A percentile compares a stretch with the other conserved stretches of the same genome.
Conservation (phyloP, 352 stramenopile species). For the Phytophthora foliorum region DNA sequence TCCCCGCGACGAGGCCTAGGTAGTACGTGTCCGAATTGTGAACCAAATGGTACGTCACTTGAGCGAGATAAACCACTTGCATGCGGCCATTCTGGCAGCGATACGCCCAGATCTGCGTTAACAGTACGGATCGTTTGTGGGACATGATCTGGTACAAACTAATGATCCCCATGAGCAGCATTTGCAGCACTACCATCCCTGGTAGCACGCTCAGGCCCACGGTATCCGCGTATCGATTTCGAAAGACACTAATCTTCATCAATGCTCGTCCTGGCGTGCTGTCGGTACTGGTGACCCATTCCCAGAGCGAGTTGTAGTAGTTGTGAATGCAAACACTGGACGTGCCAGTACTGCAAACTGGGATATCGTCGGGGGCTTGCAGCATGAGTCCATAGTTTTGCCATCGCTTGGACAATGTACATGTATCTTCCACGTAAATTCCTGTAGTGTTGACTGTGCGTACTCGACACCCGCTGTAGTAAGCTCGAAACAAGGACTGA, state of each 20-base stretch:
- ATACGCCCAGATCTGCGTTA: conserved; percentile 48
- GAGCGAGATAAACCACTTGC: conserved; percentile 34
- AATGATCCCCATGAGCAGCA: conserved; percentile 41
- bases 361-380: conserved; percentile 39
- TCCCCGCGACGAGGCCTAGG: conserved; percentile 35
- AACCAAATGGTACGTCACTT: conserved; percentile 29
- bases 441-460: conserved; percentile 32
- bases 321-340: conserved; percentile 40
- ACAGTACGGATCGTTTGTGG: conserved; percentile 36
- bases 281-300: conserved; percentile 30
- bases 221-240: conserved; percentile 33
- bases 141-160: conserved; percentile 43
- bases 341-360: conserved; percentile 30
- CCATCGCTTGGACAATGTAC: conserved; percentile 27
- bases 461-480: conserved; percentile 36
- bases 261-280: conserved; percentile 21
- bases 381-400: conserved; percentile 41
- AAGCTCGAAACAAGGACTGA: conserved; percentile 35
- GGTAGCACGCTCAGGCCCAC: conserved; percentile 32
- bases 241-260: conserved; percentile 41
- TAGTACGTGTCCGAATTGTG: conserved; percentile 31
- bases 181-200: conserved; percentile 38
- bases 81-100: conserved; percentile 29
- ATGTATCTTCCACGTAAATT: conserved; percentile 33
- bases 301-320: conserved; percentile 44